Conservation (phyloP, 163 green algal genomes). For the Chlamydomonas reinhardtii region DNA sequence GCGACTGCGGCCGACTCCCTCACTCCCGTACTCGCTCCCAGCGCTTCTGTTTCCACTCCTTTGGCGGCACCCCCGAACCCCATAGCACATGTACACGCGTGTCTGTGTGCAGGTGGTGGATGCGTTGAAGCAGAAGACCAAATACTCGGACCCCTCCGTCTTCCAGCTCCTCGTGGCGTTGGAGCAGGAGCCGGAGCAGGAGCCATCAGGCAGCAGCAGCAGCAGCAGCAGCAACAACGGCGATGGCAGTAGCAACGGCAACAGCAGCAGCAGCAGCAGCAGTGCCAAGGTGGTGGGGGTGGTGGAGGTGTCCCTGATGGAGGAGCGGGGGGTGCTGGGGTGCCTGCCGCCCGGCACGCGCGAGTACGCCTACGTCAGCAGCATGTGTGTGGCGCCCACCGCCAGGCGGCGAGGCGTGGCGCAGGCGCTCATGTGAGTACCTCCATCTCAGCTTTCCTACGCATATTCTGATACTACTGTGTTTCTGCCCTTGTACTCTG, state of each 20-base stretch:
- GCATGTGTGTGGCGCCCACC: conserved; percentile 26
- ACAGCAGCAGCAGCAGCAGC: background rate
- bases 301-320: conserved; percentile 24
- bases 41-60: too few species aligned
- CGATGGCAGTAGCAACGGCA: conserved; percentile 10
- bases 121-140: conserved; percentile 33
- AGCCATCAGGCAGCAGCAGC: background rate
- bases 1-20: too few species aligned
- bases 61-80: too few species aligned
- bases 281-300: conserved; percentile 2
- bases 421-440: conserved; percentile 30
- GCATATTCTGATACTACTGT: too few species aligned
- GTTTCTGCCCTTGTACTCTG: too few species aligned
- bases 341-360: background rate
- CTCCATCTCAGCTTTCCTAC: too few species aligned
- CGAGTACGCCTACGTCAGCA: conserved; percentile 43
- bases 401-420: conserved; percentile 23
- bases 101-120: conserved; percentile 38
- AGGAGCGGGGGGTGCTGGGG: background rate
- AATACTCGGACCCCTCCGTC: background rate
- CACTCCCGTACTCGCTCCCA: too few species aligned
- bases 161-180: conserved; percentile 43
- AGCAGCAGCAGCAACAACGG: background rate
- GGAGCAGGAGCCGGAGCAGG: background rate
- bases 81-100: too few species aligned